Base-by-base conservation (phyloP, 83 land plant species). In the Isoetes engelmannii region DNA sequence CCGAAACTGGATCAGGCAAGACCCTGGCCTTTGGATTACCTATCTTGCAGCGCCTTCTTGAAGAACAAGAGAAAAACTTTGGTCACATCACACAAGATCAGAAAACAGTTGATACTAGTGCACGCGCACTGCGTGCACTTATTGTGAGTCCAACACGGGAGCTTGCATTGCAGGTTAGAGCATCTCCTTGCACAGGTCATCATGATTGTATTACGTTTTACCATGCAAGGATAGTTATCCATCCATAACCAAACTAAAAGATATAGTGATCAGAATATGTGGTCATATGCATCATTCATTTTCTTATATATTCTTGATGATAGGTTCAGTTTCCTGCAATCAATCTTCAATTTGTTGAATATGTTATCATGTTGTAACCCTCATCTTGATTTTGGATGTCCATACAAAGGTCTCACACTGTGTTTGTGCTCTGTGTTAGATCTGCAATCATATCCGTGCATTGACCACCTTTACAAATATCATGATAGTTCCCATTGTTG, bases 21-120 rank as follows among this genome's bases (percentile, higher is more conserved):
- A 94, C 99, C 4, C 88, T 94, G 70, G 99, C 99, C n/a, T 94
- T 88, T 78, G 97, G 93, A 21, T 69, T 94, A 50, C 99, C 99
- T 19, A 90, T 94, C 51, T 61, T 94, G 71, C 99, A 94, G 62
- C 85, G 99, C 5, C 86, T 94, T 45, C 75, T 94, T 12, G 90
- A 90, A 48, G 99, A 94, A 57, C 77, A 64, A 61, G 93, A 90
- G 65, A 94, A 92, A 49, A 68, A 18, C 62, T 59, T 59, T 8
- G 60, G 46, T 17, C 70, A 42, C 67, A 49, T 19, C 59, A 58
- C 54, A 17, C 42, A 62, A 4, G 44, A 61, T 67, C 10, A 66
- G 9, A 70, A 45, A 45, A 45, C 43, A 21, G 7, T 60, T 20
- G 60, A 74, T 37, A 63, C 68, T 37, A 61, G 67, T 10, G 63